These are phyloP conservation scores for Chaetomium strumarium DNA, from an alignment of 2,329 filamentous ascomycete species.

Conservation along the genomic window DNA sequence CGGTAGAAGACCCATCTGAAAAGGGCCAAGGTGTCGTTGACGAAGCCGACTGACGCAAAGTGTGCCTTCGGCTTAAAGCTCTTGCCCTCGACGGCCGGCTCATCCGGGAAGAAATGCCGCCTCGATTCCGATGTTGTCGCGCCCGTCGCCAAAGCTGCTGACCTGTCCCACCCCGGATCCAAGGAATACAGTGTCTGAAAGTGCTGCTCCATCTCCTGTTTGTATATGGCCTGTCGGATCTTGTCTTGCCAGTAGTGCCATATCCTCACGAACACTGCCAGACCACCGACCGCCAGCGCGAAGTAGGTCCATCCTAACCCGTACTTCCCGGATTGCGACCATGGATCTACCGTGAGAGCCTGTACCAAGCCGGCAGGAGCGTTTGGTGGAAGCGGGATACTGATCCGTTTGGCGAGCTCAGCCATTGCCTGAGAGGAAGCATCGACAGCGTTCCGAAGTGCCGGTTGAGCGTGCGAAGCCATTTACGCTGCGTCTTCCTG, in stretches of 20 bases:
- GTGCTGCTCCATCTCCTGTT: slow-evolving; percentile 68
- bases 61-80: slow-evolving; percentile 62
- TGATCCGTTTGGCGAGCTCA: slow-evolving; percentile 48
- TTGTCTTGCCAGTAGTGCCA: slow-evolving; percentile 94
- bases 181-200: slow-evolving; percentile 49
- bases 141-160: slow-evolving; percentile 41
- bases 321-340: slow-evolving; percentile 77
- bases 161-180: slow-evolving; percentile 42
- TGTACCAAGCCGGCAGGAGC: slow-evolving; percentile 58
- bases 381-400: slow-evolving; percentile 53
- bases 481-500: slow-evolving; percentile 28
- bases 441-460: slow-evolving; percentile 30
- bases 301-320: slow-evolving; percentile 86
- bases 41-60: slow-evolving; percentile 63
- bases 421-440: slow-evolving; percentile 32
- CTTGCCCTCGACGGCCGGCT: slow-evolving; percentile 48
- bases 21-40: slow-evolving; percentile 77
- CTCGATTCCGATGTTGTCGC: slow-evolving; percentile 42
- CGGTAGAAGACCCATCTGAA: slow-evolving; percentile 87
- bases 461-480: slow-evolving; percentile 33
- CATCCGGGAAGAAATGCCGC: slow-evolving; percentile 70
- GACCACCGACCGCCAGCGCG: slow-evolving; percentile 62
- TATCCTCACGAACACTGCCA: slow-evolving; percentile 63
- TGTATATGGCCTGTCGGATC: slow-evolving; percentile 81
- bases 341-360: slow-evolving; percentile 67